phyloP scores from a whole-genome alignment of 2,329 filamentous ascomycete species.

The Stenocarpella maydis region DNA sequence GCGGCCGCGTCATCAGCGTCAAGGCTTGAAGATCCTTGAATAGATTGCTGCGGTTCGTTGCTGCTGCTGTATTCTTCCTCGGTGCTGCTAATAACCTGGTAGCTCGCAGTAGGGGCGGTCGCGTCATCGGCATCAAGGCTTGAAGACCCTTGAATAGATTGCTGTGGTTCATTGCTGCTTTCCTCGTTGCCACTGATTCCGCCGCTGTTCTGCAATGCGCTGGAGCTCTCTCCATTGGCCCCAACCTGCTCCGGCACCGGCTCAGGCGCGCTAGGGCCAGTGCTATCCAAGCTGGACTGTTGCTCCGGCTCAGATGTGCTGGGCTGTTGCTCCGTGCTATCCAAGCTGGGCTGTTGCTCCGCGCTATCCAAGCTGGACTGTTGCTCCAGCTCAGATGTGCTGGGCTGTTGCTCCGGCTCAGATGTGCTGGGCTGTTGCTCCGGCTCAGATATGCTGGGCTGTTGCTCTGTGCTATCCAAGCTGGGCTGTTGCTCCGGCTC shows the following conservation, averaged over 20 bases:
- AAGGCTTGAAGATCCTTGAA: no score
- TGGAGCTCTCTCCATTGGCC: neutral
- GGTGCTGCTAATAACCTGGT: no score
- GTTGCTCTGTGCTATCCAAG: no score
- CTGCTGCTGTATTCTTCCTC: no score
- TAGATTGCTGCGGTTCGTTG: no score
- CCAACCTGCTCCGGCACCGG: neutral
- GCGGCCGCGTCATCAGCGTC: no score
- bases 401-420: conserved; percentile 19
- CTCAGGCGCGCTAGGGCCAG: conserved; percentile 3
- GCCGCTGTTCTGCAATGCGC: neutral
- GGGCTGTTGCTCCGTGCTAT: no score
- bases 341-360: conserved; percentile 13
- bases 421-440: conserved; percentile 15
- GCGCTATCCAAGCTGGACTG: conserved; percentile 1
- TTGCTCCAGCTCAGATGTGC: conserved; percentile 22
- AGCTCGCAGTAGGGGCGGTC: no score
- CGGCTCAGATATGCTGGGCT: no score
- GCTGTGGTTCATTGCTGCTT: conserved; percentile 6
- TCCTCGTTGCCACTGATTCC: neutral
- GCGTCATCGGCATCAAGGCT: no score
- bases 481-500: conserved; percentile 20
- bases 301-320: conserved; percentile 27
- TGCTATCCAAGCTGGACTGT: neutral
- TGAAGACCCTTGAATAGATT: no score